A percentile compares a stretch with the other conserved stretches of the same genome.
These are phyloP conservation scores for Talaromyces atroroseus DNA, from an alignment of 2,329 filamentous ascomycete species.

Conservation along the genomic window DNA sequence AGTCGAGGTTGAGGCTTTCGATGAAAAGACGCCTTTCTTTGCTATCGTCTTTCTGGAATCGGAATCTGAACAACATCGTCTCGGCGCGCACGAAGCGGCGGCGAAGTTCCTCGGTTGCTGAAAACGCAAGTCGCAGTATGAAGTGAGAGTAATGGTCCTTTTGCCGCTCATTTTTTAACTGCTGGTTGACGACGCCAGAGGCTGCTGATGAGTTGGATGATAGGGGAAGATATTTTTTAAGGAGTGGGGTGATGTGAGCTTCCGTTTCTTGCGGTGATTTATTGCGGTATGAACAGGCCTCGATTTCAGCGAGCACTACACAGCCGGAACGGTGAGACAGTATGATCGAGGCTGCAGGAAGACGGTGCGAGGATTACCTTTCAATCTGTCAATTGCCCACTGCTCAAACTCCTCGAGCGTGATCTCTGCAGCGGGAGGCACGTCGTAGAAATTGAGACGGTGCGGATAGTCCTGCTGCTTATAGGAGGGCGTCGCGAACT, in stretches of 20 bases:
- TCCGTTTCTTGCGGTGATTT: conserved; percentile 75
- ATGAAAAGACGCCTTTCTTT: conserved; percentile 73
- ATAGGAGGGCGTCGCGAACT: conserved; percentile 73
- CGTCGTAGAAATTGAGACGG: conserved; percentile 85
- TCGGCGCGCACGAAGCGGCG: conserved; percentile 81
- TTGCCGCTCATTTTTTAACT: conserved; percentile 67
- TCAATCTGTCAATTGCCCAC: conserved; percentile 91
- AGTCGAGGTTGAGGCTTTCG: conserved; percentile 69
- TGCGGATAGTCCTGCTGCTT: conserved; percentile 74
- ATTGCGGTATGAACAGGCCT: conserved; percentile 94
- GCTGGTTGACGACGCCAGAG: conserved; percentile 44
- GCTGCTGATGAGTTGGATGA: conserved; percentile 65
- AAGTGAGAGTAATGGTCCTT: conserved; percentile 98
- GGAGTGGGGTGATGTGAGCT: conserved; percentile 74
- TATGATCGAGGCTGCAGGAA: background rate
- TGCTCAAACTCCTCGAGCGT: conserved; percentile 96
- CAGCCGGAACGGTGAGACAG: conserved; percentile 9
- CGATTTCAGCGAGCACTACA: conserved; percentile 50
- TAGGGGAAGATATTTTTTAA: conserved; percentile 81
- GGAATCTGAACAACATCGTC: conserved; percentile 78
- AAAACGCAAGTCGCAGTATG: conserved; percentile 88
- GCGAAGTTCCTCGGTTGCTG: conserved; percentile 82
- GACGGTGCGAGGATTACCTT: conserved; percentile 47
- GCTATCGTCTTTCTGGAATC: conserved; percentile 70
- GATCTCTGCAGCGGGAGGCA: conserved; percentile 86